Base-by-base conservation (phyloP, 2,329 filamentous ascomycete species). In the Huntiella bhutanensis region DNA sequence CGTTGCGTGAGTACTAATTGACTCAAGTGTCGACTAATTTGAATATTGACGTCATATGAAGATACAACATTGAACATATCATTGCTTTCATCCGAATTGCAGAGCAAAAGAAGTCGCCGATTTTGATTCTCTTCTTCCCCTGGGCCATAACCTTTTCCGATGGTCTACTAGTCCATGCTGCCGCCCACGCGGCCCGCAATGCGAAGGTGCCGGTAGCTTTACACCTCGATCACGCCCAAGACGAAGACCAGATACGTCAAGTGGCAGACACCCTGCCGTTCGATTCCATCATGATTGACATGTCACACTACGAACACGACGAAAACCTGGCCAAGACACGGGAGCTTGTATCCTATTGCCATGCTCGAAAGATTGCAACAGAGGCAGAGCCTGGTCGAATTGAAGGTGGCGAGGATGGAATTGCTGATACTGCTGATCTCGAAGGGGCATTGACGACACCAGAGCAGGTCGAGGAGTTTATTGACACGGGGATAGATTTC, bases 201-300 rank as follows among this genome's bases (percentile, higher is more conserved):
- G 73, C 75, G 22, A 60, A 57, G 1, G 75, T 80, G 0, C 76
- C 76, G 5, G 60, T 80, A 17, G 66, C 68, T 3, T 60, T 81
- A 8, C 77, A 81, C 59, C 68, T 82, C 55, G 77, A 82, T 62
- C 77, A 81, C 58, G 75, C 74, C 4, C 76, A 80, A 54, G 68
- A 67, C 4, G 69, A 71, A 28, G 68, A 68, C 47, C 67, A 74
- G 38, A 75, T 80, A 51, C 66, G 67, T 4, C 62, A 61, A 0
- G 75, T 74, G 0, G 73, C 73, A 0, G 65, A 70, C 49, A 62
- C 64, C 1, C 62, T 74, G 34, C 66, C 66, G 0, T 82, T 83
- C 52, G 80, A 83, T 57, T 71, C 66, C 45, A 82, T 84, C 57
- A 83, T 84, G 79, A 73, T 83, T 0, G 80, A 84, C 59, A 84